Evolutionary conservation across 495 filamentous ascomycete genomes (phyloP).

Genomic region (Pyrenula aspistea): DNA sequence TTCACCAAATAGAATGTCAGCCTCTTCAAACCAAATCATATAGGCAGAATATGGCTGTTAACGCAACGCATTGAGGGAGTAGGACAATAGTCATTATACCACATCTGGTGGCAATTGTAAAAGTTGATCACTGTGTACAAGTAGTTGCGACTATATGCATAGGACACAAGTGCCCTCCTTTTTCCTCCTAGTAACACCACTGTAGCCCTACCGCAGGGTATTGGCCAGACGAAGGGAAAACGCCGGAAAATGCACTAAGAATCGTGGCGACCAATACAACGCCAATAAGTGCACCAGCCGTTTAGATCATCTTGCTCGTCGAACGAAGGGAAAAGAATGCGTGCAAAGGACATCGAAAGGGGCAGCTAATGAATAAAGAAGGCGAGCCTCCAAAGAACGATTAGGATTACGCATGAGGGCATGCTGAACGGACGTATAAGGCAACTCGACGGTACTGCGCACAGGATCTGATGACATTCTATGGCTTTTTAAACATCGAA

Average conservation of each 20-base stretch:
- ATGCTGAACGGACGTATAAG: constrained; percentile 17
- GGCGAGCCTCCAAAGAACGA: neutral
- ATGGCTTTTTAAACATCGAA: neutral
- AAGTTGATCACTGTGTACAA: neutral
- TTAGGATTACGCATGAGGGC: neutral
- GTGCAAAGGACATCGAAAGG: neutral
- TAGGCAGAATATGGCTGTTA: too few relatives aligned
- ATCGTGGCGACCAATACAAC: neutral
- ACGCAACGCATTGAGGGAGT: too few relatives aligned
- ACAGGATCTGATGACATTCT: constrained; percentile 32
- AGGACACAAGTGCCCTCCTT: neutral
- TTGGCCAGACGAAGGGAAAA: neutral
- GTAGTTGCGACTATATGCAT: neutral
- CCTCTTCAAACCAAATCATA: too few relatives aligned
- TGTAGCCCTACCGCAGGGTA: neutral
- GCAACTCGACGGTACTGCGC: neutral
- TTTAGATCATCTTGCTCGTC: neutral
- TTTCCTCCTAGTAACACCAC: neutral
- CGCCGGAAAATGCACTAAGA: neutral
- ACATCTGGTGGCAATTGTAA: neutral
- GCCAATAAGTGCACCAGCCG: neutral
- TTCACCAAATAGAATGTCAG: too few relatives aligned
- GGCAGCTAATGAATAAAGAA: neutral
- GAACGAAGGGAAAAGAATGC: neutral
- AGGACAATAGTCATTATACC: neutral